Evolutionary conservation across 179 eudicot species (phyloP), one percentile per base, ranked within the genome.

Genomic region (Amaranthus tricolor): DNA sequence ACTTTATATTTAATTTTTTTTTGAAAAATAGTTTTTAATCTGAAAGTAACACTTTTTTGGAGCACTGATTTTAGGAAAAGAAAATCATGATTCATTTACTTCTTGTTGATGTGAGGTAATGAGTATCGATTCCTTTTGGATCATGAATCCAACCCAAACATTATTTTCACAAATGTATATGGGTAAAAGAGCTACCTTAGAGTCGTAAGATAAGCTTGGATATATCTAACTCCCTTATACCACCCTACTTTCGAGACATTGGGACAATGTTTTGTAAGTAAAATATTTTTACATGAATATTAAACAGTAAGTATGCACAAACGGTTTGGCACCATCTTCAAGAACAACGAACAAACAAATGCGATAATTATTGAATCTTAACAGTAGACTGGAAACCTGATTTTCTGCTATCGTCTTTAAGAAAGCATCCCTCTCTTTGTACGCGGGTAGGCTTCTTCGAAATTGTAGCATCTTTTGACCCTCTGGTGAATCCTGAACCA

Each of bases 381-480:
- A 16, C 70, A 77, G 62, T 64, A 21, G 49, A 50, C 40, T 52
- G 58, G 51, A 61, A 66, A 92, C 98, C 98, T 94, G 98, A 81
- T 92, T 90, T 73, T 84, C 85, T 24, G 94, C 84, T 56, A 94
- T 80, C 48, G 81, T 73, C 73, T 79, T 82, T 79, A 94, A 77
- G 66, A 94, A 80, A 72, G 89, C 84, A 15, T 91, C 97, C 76
- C 85, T 89, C 87, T 88, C 91, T 85, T 94, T 90, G 80, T 86
- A 80, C 68, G 97, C 86, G 55, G 98, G 98, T 62, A 94, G 92
- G 82, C 85, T 88, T 81, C 79, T 84, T 19, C 98, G 97, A 72
- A 92, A 83, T 77, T 94, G 89, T 71, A 84, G 73, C 97, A 94
- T 92, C 89, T 87, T 89, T 84, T 90, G 91, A 69, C 98, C 98